A percentile compares a stretch with the other conserved stretches of the same genome.
Evolutionary conservation across 108 stramenopile genomes (phyloP).

Genomic region (Skeletonema menzelii): DNA sequence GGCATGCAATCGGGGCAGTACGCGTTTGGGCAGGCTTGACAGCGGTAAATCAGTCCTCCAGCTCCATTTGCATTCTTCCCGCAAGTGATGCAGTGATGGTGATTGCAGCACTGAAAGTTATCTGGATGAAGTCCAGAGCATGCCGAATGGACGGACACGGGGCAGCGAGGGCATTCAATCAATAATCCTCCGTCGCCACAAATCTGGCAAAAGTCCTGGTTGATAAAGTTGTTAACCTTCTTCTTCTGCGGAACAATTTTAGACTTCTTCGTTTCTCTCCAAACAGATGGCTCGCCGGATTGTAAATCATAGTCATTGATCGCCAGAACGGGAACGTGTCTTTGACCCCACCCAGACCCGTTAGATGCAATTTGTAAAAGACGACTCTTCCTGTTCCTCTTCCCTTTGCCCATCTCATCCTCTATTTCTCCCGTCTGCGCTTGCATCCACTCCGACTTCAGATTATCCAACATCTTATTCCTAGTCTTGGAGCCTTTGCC

Average conservation of each 20-base stretch:
- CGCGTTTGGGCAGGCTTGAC: slow-evolving; percentile 65
- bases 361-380: slow-evolving; percentile 48
- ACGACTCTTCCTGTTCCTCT: slow-evolving; percentile 55
- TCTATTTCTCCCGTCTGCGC: slow-evolving; percentile 24
- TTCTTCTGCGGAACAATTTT: slow-evolving; percentile 26
- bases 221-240: slow-evolving; percentile 8
- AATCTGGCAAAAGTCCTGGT: slow-evolving; percentile 63
- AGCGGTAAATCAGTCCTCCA: slow-evolving; percentile 88
- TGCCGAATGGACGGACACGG: slow-evolving; percentile 47
- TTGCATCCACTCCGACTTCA: slow-evolving; percentile 38
- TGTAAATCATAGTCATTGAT: slow-evolving; percentile 66
- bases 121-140: slow-evolving; percentile 50
- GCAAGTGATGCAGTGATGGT: slow-evolving; percentile 79
- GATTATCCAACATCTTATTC: slow-evolving; percentile 26
- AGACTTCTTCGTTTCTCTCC: slow-evolving; percentile 54
- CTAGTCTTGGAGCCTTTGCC: slow-evolving; percentile 40
- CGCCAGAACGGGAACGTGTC: slow-evolving; percentile 58
- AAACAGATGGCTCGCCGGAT: slow-evolving; percentile 64
- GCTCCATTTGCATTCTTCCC: slow-evolving; percentile 51
- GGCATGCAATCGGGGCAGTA: slow-evolving; percentile 88
- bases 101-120: slow-evolving; percentile 63
- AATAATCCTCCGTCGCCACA: slow-evolving; percentile 82
- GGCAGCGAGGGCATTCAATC: slow-evolving; percentile 71
- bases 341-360: slow-evolving; percentile 57
- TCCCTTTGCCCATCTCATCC: slow-evolving; percentile 44